A percentile compares a stretch with the other conserved stretches of the same genome.
These are phyloP conservation scores for Tilletia horrida DNA, from an alignment of 1,284 basidiomycete species.

Conservation along the genomic window DNA sequence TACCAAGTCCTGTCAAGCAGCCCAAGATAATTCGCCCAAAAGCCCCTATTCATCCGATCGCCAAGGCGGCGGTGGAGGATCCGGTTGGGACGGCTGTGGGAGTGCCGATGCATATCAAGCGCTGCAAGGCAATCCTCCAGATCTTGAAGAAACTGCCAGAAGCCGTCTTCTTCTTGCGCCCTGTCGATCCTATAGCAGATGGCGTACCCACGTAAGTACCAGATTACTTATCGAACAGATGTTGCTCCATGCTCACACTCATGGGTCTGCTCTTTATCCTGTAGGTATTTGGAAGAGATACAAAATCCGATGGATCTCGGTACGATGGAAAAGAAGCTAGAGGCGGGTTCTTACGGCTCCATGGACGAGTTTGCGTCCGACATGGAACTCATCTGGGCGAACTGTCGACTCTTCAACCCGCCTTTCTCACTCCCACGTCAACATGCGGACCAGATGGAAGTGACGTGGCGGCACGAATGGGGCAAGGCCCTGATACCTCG, in stretches of 20 bases:
- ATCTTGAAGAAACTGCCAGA: conserved; percentile 67
- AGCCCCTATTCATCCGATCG: conserved; percentile 23
- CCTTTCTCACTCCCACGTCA: conserved; percentile 67
- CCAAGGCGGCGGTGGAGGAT: conserved; percentile 29
- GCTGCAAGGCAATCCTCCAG: conserved; percentile 72
- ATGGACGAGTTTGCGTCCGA: conserved; percentile 70
- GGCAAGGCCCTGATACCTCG: conserved; percentile 70
- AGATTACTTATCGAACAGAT: background rate
- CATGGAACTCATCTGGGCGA: conserved; percentile 77
- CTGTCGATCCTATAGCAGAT: conserved; percentile 73
- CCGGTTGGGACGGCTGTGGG: conserved; percentile 33
- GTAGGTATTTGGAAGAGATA: conserved; percentile 89
- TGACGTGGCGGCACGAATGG: conserved; percentile 79
- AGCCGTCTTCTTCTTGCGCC: conserved; percentile 72
- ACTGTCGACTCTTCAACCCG: conserved; percentile 63
- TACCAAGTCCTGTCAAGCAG: conserved; percentile 21
- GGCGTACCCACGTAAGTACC: conserved; percentile 79
- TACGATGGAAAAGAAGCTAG: conserved; percentile 69
- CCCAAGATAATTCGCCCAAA: conserved; percentile 29
- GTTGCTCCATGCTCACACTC: too few relatives aligned
- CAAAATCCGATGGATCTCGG: conserved; percentile 85
- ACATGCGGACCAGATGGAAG: conserved; percentile 70
- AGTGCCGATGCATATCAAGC: conserved; percentile 57
- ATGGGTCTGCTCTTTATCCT: conserved; percentile 22
- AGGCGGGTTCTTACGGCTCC: conserved; percentile 35